Evolutionary conservation across 2,329 filamentous ascomycete species (phyloP), one percentile per base, ranked within the genome.

Genomic region (Drechslera avenae): DNA sequence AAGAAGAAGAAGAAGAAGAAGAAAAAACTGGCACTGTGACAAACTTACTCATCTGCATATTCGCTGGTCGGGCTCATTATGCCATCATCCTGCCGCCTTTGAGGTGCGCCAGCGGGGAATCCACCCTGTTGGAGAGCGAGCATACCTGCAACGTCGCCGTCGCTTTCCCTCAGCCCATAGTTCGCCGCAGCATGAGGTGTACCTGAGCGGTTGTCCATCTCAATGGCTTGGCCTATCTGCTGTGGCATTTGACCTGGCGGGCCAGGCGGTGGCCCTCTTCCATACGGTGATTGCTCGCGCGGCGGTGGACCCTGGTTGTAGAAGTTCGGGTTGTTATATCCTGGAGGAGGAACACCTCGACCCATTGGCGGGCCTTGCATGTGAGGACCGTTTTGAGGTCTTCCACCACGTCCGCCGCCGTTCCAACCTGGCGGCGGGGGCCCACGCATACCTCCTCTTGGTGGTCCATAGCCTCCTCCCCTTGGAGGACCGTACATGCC

Each of bases 61-160:
- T 82, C 82, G 77, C 89, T 93, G 6, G 79, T 81, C 8, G 89
- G 87, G 57, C 86, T 36, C 52, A 62, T 56, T 2, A 66, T 33
- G n/a, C 60, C 60, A 18, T 60, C 51, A 26, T 62, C 62, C 17
- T 61, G 63, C 33, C 60, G 55, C 14, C 66, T 62, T 32, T 67
- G 67, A 4, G 67, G 61, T 31, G 65, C 54, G 14, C 62, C 59
- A 5, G 60, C 57, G 18, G 64, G 63, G 40, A 72, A 70, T 13
- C 68, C 69, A 26, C 60, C 63, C 52, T 89, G 86, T 66, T 90
- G 88, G 49, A 90, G 74, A 23, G 83, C 85, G 28, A 90, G 80
- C 86, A 91, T 89, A 43, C 87, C 88, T 46, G 83, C 83, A 46
- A 90, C 86, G 69, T 91, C 88, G 1, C 81, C 81, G 65, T 91